These are phyloP conservation scores for Podaxis sp. DNA, from an alignment of 768 basidiomycete genomes.

Conservation along the genomic window DNA sequence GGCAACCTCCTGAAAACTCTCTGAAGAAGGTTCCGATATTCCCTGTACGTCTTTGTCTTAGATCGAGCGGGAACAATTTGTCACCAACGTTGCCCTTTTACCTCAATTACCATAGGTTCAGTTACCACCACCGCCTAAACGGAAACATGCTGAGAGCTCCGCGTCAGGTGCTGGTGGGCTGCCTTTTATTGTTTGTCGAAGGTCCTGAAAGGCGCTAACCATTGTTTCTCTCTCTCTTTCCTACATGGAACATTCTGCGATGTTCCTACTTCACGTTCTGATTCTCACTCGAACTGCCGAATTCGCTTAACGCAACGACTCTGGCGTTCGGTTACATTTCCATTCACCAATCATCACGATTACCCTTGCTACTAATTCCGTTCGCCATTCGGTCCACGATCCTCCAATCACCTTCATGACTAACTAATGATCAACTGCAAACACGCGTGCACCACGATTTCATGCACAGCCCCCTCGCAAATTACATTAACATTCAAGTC, in stretches of 20 bases:
- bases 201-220: neutral
- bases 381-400: neutral
- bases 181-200: neutral
- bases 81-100: neutral
- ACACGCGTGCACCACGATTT: neutral
- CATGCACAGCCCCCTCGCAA: constrained; percentile 29
- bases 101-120: neutral
- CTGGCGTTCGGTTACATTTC: neutral
- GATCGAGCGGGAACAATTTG: neutral
- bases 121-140: constrained; percentile 5
- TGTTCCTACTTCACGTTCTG: neutral
- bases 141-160: neutral
- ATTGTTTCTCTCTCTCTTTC: neutral
- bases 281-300: neutral
- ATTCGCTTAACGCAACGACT: neutral
- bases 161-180: constrained; percentile 1
- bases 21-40: constrained; percentile 69
- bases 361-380: neutral
- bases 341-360: neutral
- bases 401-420: neutral
- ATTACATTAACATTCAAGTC: constrained; percentile 86
- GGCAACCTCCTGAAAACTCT: constrained; percentile 60
- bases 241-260: neutral
- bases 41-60: constrained; percentile 40
- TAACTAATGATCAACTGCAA: constrained; percentile 7